Percentiles rank a stretch among this genome's conserved stretches.
Conservation (phyloP, 495 filamentous ascomycete species). For the Penicillium daleae region DNA sequence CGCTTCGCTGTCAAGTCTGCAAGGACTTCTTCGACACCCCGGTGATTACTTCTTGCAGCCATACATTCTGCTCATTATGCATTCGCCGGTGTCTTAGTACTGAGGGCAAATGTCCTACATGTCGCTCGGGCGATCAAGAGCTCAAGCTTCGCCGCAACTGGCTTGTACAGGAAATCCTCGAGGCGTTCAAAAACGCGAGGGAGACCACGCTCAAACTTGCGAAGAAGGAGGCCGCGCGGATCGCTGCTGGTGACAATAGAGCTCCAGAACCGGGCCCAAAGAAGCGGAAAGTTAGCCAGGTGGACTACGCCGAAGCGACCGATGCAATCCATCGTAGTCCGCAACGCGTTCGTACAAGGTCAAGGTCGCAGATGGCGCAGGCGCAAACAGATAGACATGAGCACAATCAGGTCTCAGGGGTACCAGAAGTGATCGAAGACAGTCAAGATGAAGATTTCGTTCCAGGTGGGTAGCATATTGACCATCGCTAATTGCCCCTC, state of each 20-base stretch:
- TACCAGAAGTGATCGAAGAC: slow-evolving; percentile 41
- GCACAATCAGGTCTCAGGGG: not conserved
- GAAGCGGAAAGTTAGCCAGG: slow-evolving; percentile 51
- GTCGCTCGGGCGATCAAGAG: slow-evolving; percentile 76
- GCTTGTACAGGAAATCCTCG: slow-evolving; percentile 82
- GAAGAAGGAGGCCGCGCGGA: slow-evolving; percentile 37
- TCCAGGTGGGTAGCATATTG: slow-evolving; percentile 18
- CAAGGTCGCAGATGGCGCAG: slow-evolving; percentile 19
- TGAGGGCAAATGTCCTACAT: slow-evolving; percentile 86
- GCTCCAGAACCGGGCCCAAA: slow-evolving; percentile 31
- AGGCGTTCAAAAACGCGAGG: slow-evolving; percentile 70
- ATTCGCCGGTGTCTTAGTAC: slow-evolving; percentile 80
- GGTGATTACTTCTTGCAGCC: slow-evolving; percentile 90
- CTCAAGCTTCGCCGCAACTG: slow-evolving; percentile 82
- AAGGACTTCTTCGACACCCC: slow-evolving; percentile 95
- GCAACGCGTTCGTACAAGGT: slow-evolving; percentile 47
- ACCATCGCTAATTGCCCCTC: slow-evolving; percentile 7
- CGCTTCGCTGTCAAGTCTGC: slow-evolving; percentile 93
- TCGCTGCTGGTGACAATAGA: slow-evolving; percentile 19
- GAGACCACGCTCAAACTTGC: slow-evolving; percentile 64
- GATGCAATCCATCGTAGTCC: slow-evolving; percentile 16
- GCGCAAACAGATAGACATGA: not conserved
- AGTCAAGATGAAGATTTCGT: slow-evolving; percentile 46
- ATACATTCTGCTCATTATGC: slow-evolving; percentile 96
- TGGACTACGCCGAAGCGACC: slow-evolving; percentile 20